Evolutionary conservation across 169 alveolate genomes (phyloP).

Genomic region (Eimeria acervulina): DNA sequence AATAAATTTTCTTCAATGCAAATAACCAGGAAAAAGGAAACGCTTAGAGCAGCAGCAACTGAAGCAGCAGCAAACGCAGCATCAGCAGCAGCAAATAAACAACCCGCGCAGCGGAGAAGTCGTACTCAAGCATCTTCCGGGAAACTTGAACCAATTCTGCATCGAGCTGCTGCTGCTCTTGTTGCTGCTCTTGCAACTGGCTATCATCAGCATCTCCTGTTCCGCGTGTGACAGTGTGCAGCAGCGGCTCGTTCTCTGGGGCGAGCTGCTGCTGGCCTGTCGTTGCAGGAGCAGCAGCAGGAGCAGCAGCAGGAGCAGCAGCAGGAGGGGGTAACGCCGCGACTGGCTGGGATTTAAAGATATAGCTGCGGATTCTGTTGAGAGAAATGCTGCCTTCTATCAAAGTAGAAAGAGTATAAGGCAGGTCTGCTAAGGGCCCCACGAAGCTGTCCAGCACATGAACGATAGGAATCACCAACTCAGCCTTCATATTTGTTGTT

Average conservation of each 20-base stretch:
- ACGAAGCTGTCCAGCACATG: conserved; percentile 62
- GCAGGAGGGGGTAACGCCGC: too few relatives aligned
- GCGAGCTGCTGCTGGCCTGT: neutral
- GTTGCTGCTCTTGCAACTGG: neutral
- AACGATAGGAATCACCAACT: conserved; percentile 67
- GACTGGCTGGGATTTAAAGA: too few relatives aligned
- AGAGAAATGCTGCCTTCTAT: conserved; percentile 75
- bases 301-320: too few relatives aligned
- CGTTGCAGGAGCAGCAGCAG: too few relatives aligned
- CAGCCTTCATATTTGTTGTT: conserved; percentile 50
- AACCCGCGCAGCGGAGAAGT: neutral
- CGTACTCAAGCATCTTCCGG: conserved; percentile 61
- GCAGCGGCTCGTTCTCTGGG: neutral
- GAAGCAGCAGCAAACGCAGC: too few relatives aligned
- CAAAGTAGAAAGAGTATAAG: conserved; percentile 24
- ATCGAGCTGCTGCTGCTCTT: neutral
- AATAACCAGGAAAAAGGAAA: neutral
- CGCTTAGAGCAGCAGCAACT: too few relatives aligned
- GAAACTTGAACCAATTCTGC: neutral
- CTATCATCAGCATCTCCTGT: neutral
- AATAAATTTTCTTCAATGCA: neutral
- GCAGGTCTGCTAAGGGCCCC: conserved; percentile 76
- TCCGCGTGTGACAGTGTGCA: too few relatives aligned
- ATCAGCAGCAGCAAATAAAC: neutral
- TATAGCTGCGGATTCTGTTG: conserved; percentile 23